Base-by-base conservation (phyloP, 768 basidiomycete genomes). In the Lactarius pseudohatsudake region DNA sequence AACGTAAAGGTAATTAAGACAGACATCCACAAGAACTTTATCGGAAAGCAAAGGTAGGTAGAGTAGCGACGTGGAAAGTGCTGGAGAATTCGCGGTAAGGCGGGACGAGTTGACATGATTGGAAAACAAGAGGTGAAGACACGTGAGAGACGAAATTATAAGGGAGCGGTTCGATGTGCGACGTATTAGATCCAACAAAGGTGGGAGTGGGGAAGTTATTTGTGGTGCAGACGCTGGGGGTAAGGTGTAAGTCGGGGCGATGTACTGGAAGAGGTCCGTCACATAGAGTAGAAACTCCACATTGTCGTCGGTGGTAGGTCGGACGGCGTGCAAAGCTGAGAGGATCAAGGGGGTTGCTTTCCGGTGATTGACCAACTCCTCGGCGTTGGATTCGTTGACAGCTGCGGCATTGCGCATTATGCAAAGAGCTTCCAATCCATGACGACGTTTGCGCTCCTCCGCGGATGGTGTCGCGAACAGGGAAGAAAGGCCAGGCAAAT, bases 341-440 rank as follows among this genome's bases (percentile, higher is more conserved):
- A 90, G 79, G 26, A 93, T 80, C 10, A 95, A 77, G 15, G 86
- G 82, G 61, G 87, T 79, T 2, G 90, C 89, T 53, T 86, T 85
- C 16, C 83, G 79, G 68, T 87, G 84, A 26, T 76, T 77, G 3
- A 83, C 77, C 34, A 95, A 79, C 65, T 89, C 86, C 47, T 79
- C 75, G 3, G 85, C 84, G 70, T 92, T 94, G 59, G 81, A 79
- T 55, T 89, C 86, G 67, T 87, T 83, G 53, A 89, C 77, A n/a
- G 88, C 84, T 16, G 87, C 83, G 7, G 88, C 83, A 75, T 97
- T 97, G n/a, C 95, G 86, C 50, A 99, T 81, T 64, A 97, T 81
- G 69, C 92, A 89, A 53, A 95, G 80, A 2, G 91, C 91, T 73
- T 96, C 92, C 45, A 90, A 79, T n/a, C 94, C 93, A 73, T 92